Evolutionary conservation across 2,329 filamentous ascomycete genomes (phyloP), one percentile per base, ranked within the genome.

Genomic region (Penicillium sp.): DNA sequence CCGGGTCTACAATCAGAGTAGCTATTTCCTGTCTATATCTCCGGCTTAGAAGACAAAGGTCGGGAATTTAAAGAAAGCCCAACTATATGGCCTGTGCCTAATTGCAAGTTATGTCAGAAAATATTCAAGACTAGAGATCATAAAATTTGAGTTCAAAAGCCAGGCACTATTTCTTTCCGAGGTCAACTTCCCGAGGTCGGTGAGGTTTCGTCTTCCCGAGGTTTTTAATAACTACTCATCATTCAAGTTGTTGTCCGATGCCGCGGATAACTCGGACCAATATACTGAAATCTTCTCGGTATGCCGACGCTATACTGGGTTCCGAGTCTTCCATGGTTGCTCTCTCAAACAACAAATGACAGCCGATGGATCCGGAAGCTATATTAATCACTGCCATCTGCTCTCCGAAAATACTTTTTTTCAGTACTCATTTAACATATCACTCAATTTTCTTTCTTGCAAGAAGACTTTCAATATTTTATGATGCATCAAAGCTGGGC

Each of bases 401-500:
- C n/a, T n/a, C 29, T 32, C 13, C 7, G 13, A 32, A 32, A 32
- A 32, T 32, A 32, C 29, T 32, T 12, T 32, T 4, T 32, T 20
- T 18, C 6, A 36, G 8, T 2, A 36, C 6, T 8, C 2, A n/a
- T 17, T n/a, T n/a, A 17, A 17, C 30, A 32, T 7, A 32, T 7
- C n/a, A 32, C 12, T 8, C 15, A 36, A 2, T n/a, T 13, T 9
- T 23, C 3, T 8, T 24, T 24, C 2, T 7, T 9, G 8, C 6
- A 9, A 7, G 20, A 8, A 8, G 8, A 23, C 13, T 26, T 24
- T 24, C 29, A 8, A 18, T 18, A 9, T 43, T 66, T 80, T 40
- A 54, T 42, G 23, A 66, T 64, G 60, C 39, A 40, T 41, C 15
- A 49, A 26, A 37, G 34, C 17, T 69, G 66, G 66, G 34, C 58